Evolutionary conservation across 225 moss, liverwort and hornwort species (phyloP), one percentile per base, ranked within the genome.

Genomic region (Straminergon stramineum): DNA sequence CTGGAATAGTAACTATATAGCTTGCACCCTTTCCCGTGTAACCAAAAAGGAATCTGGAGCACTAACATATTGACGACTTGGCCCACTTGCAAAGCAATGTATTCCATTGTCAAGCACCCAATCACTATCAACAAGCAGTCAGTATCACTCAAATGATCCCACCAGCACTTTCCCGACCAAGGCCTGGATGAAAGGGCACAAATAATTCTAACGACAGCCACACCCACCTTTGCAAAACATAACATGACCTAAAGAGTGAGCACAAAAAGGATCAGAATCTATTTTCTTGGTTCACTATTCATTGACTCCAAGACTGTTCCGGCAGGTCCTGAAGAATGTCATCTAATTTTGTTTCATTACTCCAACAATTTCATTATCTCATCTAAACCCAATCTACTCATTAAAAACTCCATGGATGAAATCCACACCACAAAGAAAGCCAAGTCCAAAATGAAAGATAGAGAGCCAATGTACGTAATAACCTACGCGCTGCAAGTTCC

Each of bases 401-500:
- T 23, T 73, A 48, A 10, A 24, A 43, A 82, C 34, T 66, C 34
- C 69, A 43, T 58, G 30, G 11, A 68, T 53, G 52, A 28, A 53
- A 80, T 56, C n/a, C 73, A 89, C 62, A 75, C n/a, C 75, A 27
- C 41, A 75, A 53, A 43, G 71, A 66, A 79, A 80, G 53, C 37
- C 35, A 56, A 69, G 37, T 43, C 13, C 53, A 57, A 58, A 32
- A 35, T 74, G 24, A 26, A 43, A 75, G 76, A n/a, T 27, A 70
- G 39, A 77, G 37, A 79, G 22, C n/a, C 69, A n/a, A 81, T 88
- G 71, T 56, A 41, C 22, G 60, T 57, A 70, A 30, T 43, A 89
- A 83, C 90, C 62, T 93, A 95, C 96, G 63, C 64, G 83, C 86
- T 48, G 92, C 92, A 77, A 95, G 95, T 86, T 97, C 95, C 85